Percentiles rank a stretch among this genome's conserved stretches.
Conservation (phyloP, 441 rosid species). For the Euphorbia celastroides region DNA sequence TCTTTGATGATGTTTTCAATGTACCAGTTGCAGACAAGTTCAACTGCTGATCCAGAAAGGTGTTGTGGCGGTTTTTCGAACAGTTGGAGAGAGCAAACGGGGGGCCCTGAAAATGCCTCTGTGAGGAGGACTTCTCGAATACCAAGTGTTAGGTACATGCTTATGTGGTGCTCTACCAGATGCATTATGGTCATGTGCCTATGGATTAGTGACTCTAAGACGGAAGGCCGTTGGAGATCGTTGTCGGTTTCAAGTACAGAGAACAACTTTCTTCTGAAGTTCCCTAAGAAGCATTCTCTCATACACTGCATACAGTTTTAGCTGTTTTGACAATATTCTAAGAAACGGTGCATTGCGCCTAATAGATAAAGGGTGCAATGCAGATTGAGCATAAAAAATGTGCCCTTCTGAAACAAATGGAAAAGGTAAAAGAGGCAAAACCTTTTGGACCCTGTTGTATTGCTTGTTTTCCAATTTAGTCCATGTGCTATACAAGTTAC, state of each 20-base stretch:
- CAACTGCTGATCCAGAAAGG: constrained; percentile 79
- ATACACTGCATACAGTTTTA: constrained; percentile 64
- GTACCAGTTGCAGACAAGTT: constrained; percentile 97
- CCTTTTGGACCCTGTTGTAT: too few species aligned
- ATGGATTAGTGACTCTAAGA: constrained; percentile 69
- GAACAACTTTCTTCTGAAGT: constrained; percentile 93
- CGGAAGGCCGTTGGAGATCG: constrained; percentile 93
- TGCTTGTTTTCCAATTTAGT: too few species aligned
- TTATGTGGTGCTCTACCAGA: constrained; percentile 96
- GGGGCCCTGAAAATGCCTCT: constrained; percentile 94
- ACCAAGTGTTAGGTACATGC: constrained; percentile 98
- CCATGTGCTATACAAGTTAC: too few species aligned
- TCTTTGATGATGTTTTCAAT: constrained; percentile 97
- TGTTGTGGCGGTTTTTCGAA: constrained; percentile 79
- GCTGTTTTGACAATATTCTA: constrained; percentile 12
- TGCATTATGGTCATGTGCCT: constrained; percentile 92
- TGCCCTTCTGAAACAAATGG: not conserved
- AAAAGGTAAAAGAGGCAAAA: too few species aligned
- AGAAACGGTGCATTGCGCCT: constrained; percentile 5
- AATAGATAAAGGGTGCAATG: not conserved
- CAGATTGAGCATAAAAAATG: constrained; percentile 6
- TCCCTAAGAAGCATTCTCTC: constrained; percentile 97
- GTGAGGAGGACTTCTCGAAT: constrained; percentile 81
- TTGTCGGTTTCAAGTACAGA: constrained; percentile 75
- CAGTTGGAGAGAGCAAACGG: constrained; percentile 73